A percentile compares a stretch with the other conserved stretches of the same genome.
Conservation (phyloP, 208 protist genomes). For the Trypanosomatidae sp. region DNA sequence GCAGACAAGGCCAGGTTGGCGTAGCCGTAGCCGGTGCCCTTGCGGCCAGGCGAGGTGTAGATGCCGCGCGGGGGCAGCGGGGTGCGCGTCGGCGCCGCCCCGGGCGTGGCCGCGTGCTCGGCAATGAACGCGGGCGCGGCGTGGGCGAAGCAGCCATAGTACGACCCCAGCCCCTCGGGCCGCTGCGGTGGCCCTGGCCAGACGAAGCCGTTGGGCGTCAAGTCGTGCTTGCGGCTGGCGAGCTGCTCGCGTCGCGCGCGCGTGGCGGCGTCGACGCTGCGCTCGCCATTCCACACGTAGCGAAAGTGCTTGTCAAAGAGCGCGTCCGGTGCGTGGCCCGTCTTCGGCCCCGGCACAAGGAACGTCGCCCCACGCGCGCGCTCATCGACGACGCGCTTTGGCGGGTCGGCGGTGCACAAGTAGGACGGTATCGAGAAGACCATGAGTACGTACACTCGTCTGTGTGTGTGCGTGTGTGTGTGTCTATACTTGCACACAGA, state of each 20-base stretch:
- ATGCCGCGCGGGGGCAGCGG: slow-evolving; percentile 39
- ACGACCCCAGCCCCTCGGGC: slow-evolving; percentile 57
- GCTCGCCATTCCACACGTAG: slow-evolving; percentile 82
- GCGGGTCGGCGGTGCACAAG: slow-evolving; percentile 52
- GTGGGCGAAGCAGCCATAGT: slow-evolving; percentile 69
- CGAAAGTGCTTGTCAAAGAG: slow-evolving; percentile 69
- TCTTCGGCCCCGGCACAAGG: slow-evolving; percentile 51
- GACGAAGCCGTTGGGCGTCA: slow-evolving; percentile 71
- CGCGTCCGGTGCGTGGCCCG: slow-evolving; percentile 67
- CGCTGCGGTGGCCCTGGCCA: slow-evolving; percentile 27
- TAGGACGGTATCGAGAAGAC: slow-evolving; percentile 87
- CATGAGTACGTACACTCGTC: slow-evolving; percentile 17
- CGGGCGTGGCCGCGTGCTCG: slow-evolving; percentile 17
- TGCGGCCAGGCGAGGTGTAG: slow-evolving; percentile 59
- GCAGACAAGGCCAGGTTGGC: slow-evolving; percentile 30
- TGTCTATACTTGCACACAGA: too few relatives aligned
- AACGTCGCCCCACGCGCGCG: slow-evolving; percentile 57
- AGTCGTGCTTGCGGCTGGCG: slow-evolving; percentile 45
- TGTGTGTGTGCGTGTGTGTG: slow-evolving; percentile 6
- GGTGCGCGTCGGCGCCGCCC: slow-evolving; percentile 14
- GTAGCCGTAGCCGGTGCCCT: slow-evolving; percentile 59
- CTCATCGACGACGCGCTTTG: slow-evolving; percentile 42
- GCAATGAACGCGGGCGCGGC: slow-evolving; percentile 44
- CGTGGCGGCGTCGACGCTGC: slow-evolving; percentile 41
- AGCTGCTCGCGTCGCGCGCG: slow-evolving; percentile 26